Conservation (phyloP, 495 filamentous ascomycete genomes). For the Talaromyces proteolyticus region DNA sequence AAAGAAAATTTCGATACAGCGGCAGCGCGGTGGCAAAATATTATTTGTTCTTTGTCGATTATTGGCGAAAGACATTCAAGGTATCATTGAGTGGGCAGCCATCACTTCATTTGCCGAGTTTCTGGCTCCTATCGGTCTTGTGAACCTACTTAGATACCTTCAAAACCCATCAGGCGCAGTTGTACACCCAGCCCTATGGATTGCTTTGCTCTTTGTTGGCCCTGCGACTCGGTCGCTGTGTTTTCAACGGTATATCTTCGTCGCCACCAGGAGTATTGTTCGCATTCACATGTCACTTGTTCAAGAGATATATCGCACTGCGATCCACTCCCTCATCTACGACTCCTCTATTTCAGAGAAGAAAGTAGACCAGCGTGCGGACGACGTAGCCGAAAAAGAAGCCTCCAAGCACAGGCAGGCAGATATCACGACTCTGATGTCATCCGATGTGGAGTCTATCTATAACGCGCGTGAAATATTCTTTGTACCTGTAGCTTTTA, state of each 20-base stretch:
- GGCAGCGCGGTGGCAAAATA: constrained; percentile 31
- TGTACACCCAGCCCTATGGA: constrained; percentile 36
- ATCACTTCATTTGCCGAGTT: constrained; percentile 28
- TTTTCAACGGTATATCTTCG: constrained; percentile 45
- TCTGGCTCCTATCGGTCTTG: constrained; percentile 37
- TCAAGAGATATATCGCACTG: constrained; percentile 45
- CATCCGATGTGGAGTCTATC: constrained; percentile 41
- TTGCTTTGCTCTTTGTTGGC: constrained; percentile 37
- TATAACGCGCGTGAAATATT: constrained; percentile 35
- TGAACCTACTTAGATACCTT: constrained; percentile 30
- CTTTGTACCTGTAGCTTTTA: constrained; percentile 23
- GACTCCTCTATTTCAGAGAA: constrained; percentile 13
- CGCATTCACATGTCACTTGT: constrained; percentile 40
- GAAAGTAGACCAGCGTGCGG: not conserved
- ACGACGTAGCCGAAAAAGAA: constrained; percentile 18
- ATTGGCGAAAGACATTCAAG: constrained; percentile 26
- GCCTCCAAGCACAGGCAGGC: constrained; percentile 30
- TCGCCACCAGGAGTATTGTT: constrained; percentile 37
- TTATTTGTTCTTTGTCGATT: constrained; percentile 32
- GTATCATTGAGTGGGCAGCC: constrained; percentile 30
- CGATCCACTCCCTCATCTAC: constrained; percentile 31
- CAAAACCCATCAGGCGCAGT: constrained; percentile 22
- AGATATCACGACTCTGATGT: constrained; percentile 45
- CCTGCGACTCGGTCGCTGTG: constrained; percentile 31
- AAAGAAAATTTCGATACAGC: constrained; percentile 26